A percentile compares a stretch with the other conserved stretches of the same genome.
These are phyloP conservation scores for Pinus taeda DNA, from an alignment of 75 land plant genomes.

Conservation along the genomic window DNA sequence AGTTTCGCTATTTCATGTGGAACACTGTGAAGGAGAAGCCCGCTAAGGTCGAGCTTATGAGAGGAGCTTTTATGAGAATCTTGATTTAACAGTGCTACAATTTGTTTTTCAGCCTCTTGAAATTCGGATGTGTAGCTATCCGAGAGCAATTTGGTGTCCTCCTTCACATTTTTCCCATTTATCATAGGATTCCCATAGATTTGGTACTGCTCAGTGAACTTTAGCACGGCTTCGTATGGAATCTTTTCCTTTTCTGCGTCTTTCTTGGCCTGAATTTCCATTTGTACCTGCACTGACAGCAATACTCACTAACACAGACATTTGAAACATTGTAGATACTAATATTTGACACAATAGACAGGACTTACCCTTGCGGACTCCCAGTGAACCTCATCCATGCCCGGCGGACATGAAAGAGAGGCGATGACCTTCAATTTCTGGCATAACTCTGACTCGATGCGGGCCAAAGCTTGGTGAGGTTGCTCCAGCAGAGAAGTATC, in stretches of 20 bases:
- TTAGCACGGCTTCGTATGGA: background rate
- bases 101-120: background rate
- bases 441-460: too few species aligned
- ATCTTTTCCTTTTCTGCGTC: background rate
- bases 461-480: too few species aligned
- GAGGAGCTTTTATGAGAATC: background rate
- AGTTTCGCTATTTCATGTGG: slow-evolving; percentile 26
- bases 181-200: background rate
- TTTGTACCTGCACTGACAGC: background rate
- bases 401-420: too few species aligned
- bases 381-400: too few species aligned
- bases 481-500: too few species aligned
- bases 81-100: background rate
- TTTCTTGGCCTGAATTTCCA: background rate
- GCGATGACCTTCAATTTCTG: too few species aligned
- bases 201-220: background rate
- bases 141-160: too few species aligned
- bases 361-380: too few species aligned
- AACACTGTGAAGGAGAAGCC: slow-evolving; percentile 26
- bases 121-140: too few species aligned
- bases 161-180: background rate
- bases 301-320: too few species aligned
- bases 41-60: slow-evolving; percentile 46
- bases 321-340: too few species aligned
- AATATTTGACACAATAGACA: too few species aligned